Evolutionary conservation across 108 stramenopile species (phyloP).

Genomic region (Bacterosira constricta): DNA sequence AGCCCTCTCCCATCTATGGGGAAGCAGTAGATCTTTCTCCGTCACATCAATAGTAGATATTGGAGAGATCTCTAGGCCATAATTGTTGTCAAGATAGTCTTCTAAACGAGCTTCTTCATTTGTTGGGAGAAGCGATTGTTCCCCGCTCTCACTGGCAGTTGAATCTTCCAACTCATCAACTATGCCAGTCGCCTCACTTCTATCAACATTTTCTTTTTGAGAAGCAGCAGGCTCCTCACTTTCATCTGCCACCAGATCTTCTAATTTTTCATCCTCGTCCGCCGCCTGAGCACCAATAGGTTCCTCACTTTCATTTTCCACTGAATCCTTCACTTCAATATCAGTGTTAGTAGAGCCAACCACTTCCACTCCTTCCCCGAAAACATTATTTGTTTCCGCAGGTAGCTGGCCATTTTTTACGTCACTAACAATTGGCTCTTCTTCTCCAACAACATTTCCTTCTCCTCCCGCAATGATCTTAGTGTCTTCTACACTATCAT

Average conservation of each 20-base stretch:
- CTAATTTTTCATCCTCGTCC: background rate
- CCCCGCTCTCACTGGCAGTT: no score
- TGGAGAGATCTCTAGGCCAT: no score
- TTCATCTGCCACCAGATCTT: background rate
- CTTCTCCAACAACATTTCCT: background rate
- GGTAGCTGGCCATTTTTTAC: background rate
- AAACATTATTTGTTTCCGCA: background rate
- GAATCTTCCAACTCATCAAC: no score
- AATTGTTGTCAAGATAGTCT: no score
- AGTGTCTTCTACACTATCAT: background rate
- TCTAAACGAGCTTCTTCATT: no score
- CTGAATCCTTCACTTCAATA: background rate
- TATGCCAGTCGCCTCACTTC: no score
- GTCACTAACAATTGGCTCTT: background rate
- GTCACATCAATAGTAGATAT: no score
- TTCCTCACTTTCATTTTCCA: background rate
- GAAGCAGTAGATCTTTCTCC: no score
- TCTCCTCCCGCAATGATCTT: background rate
- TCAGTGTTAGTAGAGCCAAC: background rate
- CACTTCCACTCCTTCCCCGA: no score
- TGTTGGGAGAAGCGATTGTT: no score
- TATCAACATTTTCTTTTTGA: background rate
- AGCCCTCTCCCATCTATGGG: no score
- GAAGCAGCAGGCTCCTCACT: background rate
- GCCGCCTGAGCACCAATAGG: no score